Evolutionary conservation across 1,139 yeast species (phyloP), one percentile per base, ranked within the genome.

Genomic region (Geotrichum reessii): DNA sequence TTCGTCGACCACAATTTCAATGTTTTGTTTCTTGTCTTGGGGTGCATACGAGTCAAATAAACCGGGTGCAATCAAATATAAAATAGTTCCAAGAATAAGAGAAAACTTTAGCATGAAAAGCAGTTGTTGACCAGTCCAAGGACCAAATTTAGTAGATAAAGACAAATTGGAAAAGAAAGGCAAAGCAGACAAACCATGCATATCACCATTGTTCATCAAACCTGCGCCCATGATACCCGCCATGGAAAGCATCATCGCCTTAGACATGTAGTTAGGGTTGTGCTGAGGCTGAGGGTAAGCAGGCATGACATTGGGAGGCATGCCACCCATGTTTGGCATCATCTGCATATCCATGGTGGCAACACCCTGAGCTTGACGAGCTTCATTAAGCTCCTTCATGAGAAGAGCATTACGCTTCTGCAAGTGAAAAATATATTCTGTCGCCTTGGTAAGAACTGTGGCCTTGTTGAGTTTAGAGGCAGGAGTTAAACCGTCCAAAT

Each of bases 381-480:
- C 5, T 3, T 50, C 57, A 24, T 46, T 12, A 64, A 84, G 81
- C 66, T 88, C 92, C 58, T 77, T 75, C 62, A 73, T 75, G 64
- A 88, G 76, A 19, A 74, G 65, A 1, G 78, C 80, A 69, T 89
- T 89, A 66, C 87, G 86, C 57, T 74, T 73, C 69, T 91, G 95
- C 69, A 92, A 78, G 72, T 91, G 96, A 65, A 81, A 80, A 66
- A 92, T 91, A 69, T 91, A 92, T 71, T 91, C 97, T 1, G 95
- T 87, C 4, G 97, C 96, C 70, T 91, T 89, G 55, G 90, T 81
- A 63, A 92, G 78, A 31, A 92, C 91, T 55, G 90, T 86, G 7
- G 97, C 97, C 72, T 92, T 92, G 74, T 90, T 91, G 65, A 91
- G 78, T 69, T 89, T 90, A 57, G 83, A 77, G 2, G 97, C 96